A percentile compares a stretch with the other conserved stretches of the same genome.
These are phyloP conservation scores for Anisodus acutangulus DNA, from an alignment of 257 asterid species.

Conservation along the genomic window DNA sequence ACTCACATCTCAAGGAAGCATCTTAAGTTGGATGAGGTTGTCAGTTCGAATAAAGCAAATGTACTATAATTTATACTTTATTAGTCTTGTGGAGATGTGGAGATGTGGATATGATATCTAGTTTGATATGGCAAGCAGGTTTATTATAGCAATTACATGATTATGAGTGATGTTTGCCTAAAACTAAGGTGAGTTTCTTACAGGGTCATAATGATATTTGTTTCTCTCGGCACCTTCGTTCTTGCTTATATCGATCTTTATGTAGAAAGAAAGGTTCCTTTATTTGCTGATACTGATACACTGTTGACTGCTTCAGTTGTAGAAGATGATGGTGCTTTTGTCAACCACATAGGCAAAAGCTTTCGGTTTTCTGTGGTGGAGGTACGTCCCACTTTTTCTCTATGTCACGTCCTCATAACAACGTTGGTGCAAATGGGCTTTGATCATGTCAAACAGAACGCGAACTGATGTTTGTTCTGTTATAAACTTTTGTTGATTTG, in stretches of 20 bases:
- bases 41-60: neutral
- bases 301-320: slow-evolving; percentile 56
- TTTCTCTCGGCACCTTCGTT: neutral
- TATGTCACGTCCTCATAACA: slow-evolving; percentile 17
- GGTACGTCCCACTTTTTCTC: slow-evolving; percentile 45
- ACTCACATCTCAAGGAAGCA: neutral
- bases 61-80: neutral
- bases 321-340: slow-evolving; percentile 79
- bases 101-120: neutral
- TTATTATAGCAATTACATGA: neutral
- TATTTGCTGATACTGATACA: slow-evolving; percentile 15
- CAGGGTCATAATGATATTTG: neutral
- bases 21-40: neutral
- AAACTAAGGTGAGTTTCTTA: slow-evolving; percentile 6
- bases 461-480: neutral
- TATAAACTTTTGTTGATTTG: neutral
- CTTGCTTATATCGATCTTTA: neutral
- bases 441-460: neutral
- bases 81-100: neutral
- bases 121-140: neutral
- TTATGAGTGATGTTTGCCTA: neutral
- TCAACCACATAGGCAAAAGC: slow-evolving; percentile 83
- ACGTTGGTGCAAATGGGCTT: slow-evolving; percentile 11
- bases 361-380: slow-evolving; percentile 79
- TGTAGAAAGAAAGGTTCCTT: slow-evolving; percentile 6